Base-by-base conservation (phyloP, 192 early-diverging fungal species). In the Coemansia sp. region DNA sequence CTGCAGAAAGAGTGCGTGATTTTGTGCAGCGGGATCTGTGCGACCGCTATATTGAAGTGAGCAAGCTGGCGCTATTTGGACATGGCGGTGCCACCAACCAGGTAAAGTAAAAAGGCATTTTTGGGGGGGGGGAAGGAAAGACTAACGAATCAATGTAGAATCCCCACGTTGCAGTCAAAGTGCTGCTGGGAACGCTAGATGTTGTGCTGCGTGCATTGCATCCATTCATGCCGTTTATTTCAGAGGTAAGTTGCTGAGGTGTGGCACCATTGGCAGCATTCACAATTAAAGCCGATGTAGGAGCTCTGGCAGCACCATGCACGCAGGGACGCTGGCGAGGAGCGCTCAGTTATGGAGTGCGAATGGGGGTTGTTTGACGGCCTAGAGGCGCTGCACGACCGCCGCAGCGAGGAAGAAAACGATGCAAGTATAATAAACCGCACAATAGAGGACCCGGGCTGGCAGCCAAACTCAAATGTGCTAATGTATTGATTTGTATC, bases 171-270 rank as follows among this genome's bases (percentile, higher is more conserved):
- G 62, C 49, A 11, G 45, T 62, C 44, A 78, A 56, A 61, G 57
- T 75, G 28, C 21, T 79, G 23, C 57, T 79, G 16, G 59, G 58
- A n/a, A 37, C 68, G 12, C 50, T 79, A n/a, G 78, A 71, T 28
- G 63, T 67, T 74, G 71, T 66, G 26, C 64, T 98, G 47, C 83
- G 89, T 20, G 76, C 93, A 20, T 74, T 94, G 50, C 96, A 98
- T 68, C 96, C 96, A 18, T 93, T 96, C 65, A 98, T 98, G 96
- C 96, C 96, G 13, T 98, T 94, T 64, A 67, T 97, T 13, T 94
- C 94, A 12, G 96, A 98, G 84, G 96, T 73, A 62, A 69, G 61
- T 19, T 19, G 7, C 4, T 20, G 44, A 6, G 14, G 19, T 23
- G 8, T 46, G 23, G 30, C 28, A 30, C 21, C 48, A 21, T 30